Conservation (phyloP, 345 rosid genomes). For the Gossypium turneri region DNA sequence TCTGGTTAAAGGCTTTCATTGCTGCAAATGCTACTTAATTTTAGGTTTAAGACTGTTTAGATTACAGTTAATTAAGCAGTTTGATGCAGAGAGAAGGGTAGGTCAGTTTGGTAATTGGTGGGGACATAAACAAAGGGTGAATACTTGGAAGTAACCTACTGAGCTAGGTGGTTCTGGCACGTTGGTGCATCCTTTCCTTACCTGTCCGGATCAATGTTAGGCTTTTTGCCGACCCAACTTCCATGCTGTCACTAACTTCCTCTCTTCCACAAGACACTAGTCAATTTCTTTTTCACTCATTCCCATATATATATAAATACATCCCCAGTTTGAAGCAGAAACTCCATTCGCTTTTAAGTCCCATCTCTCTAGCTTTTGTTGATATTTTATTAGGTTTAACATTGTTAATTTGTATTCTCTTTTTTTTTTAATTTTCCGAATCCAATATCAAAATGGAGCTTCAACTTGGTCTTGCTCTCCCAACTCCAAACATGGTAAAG, state of each 20-base stretch:
- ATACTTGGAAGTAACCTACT: neutral
- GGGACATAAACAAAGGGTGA: conserved; percentile 12
- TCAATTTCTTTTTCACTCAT: conserved; percentile 18
- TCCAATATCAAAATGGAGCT: conserved; percentile 45
- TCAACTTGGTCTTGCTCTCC: conserved; percentile 45
- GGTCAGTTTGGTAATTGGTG: conserved; percentile 7
- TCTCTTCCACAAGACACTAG: conserved; percentile 24
- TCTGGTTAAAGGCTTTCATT: neutral
- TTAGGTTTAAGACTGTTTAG: neutral
- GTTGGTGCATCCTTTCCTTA: conserved; percentile 27
- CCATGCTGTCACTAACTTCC: conserved; percentile 42
- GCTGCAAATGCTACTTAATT: neutral
- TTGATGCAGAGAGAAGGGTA: neutral
- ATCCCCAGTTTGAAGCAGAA: neutral
- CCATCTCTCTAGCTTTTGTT: neutral
- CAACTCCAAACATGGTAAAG: conserved; percentile 16
- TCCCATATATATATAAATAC: neutral
- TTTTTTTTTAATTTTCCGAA: neutral
- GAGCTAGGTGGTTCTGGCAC: conserved; percentile 27
- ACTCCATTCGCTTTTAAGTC: conserved; percentile 14
- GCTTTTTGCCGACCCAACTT: conserved; percentile 62
- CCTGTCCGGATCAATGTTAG: conserved; percentile 53
- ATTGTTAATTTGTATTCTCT: neutral
- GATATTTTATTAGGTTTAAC: neutral
- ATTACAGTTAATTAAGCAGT: neutral